phyloP scores from a whole-genome alignment of 2,329 filamentous ascomycete species.

The Botrytis paeoniae region DNA sequence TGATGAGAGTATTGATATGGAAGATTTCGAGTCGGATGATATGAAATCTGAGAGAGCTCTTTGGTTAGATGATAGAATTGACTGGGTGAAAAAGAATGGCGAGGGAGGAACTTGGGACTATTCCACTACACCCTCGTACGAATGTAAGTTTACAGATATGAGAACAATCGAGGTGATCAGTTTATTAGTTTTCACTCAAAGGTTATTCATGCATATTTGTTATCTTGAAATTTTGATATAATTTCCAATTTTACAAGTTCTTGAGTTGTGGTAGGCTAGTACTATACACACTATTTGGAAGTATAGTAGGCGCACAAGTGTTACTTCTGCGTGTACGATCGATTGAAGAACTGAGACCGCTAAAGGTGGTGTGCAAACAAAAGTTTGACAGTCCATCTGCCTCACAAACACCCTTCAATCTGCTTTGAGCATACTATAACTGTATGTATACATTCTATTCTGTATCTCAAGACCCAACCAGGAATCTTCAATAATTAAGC shows the following conservation, averaged over 20 bases:
- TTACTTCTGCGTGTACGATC: background rate
- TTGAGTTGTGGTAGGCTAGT: too few species aligned
- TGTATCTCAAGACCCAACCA: background rate
- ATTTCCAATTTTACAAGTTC: too few species aligned
- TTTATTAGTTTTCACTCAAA: fast-evolving
- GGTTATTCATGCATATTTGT: too few species aligned
- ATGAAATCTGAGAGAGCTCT: background rate
- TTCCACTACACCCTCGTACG: background rate
- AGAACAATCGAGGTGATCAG: background rate
- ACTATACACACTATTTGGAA: too few species aligned
- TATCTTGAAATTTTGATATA: too few species aligned
- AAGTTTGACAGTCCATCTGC: background rate
- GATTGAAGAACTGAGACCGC: background rate
- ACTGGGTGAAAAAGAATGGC: background rate
- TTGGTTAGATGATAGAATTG: background rate
- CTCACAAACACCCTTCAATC: background rate
- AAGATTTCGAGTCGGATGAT: background rate
- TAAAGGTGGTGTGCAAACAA: background rate
- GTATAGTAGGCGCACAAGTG: too few species aligned
- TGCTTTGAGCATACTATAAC: background rate
- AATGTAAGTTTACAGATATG: background rate
- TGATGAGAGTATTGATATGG: background rate
- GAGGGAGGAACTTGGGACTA: background rate
- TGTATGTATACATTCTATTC: fast-evolving
- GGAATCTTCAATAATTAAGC: too few species aligned